Evolutionary conservation across 257 asterid species (phyloP).

Genomic region (Galeopsis tetrahit): DNA sequence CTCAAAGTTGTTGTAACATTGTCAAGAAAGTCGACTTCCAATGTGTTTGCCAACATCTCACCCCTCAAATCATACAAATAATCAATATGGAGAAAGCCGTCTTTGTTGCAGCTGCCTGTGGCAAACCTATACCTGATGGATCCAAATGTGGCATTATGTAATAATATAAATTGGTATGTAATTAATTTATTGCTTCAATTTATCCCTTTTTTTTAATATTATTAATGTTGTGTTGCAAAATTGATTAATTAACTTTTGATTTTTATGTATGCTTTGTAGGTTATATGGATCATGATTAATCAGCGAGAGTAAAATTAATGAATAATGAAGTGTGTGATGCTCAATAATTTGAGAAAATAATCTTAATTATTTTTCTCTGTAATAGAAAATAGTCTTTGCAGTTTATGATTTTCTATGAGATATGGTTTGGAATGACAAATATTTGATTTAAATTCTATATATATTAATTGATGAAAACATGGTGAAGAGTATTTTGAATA

Average conservation of each 20-base stretch:
- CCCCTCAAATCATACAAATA: slow-evolving; percentile 45
- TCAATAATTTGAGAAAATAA: neutral
- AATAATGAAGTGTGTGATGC: too few relatives aligned
- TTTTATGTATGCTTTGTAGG: neutral
- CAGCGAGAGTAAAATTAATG: neutral
- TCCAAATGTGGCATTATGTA: slow-evolving; percentile 67
- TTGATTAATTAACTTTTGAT: neutral
- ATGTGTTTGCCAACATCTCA: slow-evolving; percentile 54
- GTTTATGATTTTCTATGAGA: neutral
- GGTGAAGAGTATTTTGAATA: too few relatives aligned
- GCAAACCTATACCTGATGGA: slow-evolving; percentile 57
- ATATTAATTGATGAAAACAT: too few relatives aligned
- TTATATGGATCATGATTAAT: too few relatives aligned
- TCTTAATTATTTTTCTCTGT: neutral
- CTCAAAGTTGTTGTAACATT: slow-evolving; percentile 55
- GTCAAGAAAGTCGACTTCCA: slow-evolving; percentile 49
- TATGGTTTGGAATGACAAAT: neutral
- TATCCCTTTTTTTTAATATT: too few relatives aligned
- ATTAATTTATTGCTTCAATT: neutral
- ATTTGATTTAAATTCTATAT: neutral
- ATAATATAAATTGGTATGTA: too few relatives aligned
- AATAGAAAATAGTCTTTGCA: neutral
- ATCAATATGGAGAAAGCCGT: slow-evolving; percentile 69
- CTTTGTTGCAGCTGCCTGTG: slow-evolving; percentile 52
- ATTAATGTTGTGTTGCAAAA: neutral